These are phyloP conservation scores for Singerocomus inundabilis DNA, from an alignment of 1,284 basidiomycete genomes.

Conservation along the genomic window DNA sequence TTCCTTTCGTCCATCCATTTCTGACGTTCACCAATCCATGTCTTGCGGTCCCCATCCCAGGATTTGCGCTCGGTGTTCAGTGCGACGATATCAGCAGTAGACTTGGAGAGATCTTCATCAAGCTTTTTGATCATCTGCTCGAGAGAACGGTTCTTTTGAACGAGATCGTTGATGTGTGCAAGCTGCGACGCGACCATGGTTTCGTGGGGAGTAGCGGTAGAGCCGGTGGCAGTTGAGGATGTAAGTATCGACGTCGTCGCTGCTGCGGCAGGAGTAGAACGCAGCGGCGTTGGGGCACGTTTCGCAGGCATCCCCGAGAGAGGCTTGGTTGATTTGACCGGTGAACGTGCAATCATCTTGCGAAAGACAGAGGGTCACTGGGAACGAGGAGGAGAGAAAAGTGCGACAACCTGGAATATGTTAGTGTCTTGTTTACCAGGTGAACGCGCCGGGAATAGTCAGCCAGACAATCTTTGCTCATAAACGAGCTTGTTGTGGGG, in stretches of 20 bases:
- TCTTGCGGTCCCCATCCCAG: constrained; percentile 35
- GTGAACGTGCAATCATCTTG: constrained; percentile 30
- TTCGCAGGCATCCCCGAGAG: constrained; percentile 12
- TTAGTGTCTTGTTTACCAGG: neutral
- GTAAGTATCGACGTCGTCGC: constrained; percentile 32
- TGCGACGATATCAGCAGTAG: constrained; percentile 14
- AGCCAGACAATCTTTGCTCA: constrained; percentile 10
- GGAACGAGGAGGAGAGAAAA: neutral
- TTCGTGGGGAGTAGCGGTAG: constrained; percentile 42
- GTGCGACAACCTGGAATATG: neutral
- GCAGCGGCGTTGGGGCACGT: constrained; percentile 24
- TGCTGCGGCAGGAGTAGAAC: constrained; percentile 15
- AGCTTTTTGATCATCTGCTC: constrained; percentile 57
- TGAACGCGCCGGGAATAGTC: constrained; percentile 5
- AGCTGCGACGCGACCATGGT: constrained; percentile 55
- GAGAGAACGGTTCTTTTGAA: constrained; percentile 58
- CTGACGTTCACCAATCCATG: constrained; percentile 43
- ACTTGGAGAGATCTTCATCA: constrained; percentile 44
- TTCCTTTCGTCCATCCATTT: constrained; percentile 52
- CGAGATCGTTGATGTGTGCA: constrained; percentile 64
- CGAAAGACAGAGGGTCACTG: neutral
- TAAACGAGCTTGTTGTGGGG: constrained; percentile 4
- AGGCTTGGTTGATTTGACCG: constrained; percentile 23
- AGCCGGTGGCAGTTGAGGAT: constrained; percentile 30
- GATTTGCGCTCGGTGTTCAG: constrained; percentile 23